Base-by-base conservation (phyloP, 1,284 basidiomycete species). In the Ceratobasidium sp. region DNA sequence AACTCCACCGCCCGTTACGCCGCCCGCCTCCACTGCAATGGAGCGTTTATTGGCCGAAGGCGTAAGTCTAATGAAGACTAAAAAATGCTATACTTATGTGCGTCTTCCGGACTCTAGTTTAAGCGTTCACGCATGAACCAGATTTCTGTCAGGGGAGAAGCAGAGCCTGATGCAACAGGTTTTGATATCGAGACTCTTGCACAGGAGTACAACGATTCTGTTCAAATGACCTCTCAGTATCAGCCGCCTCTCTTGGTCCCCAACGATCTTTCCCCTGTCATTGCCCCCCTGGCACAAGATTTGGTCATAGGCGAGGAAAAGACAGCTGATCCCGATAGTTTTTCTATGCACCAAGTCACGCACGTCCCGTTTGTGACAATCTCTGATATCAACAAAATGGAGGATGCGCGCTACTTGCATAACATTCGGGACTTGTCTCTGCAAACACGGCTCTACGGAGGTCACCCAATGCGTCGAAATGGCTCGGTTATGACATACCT, bases 341-440 rank as follows among this genome's bases (percentile, higher is more conserved):
- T 38, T 7, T 23, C 38, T 42, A 59, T 48, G 40, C 69, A 59
- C 7, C 54, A 28, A 42, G 15, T 71, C 40, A 33, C 69, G 0
- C 73, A 76, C 50, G 50, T 76, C 40, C 73, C 73, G 17, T 76
- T 57, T 40, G 73, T 76, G 23, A 76, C 73, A 23, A 65, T 76
- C 56, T 76, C 73, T 26, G 73, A 76, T 38, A 76, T 76, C 26
- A 76, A 66, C n/a, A 76, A 76, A 33, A 57, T 76, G 50, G 73
- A 76, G 26, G 23, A 66, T 38, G 73, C 62, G 1, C 46, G 44
- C 23, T 76, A 76, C 59, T 52, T 76, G 9, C 52, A 57, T 23
- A 76, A 76, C 26, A 76, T 76, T 26, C 62, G 73, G 2, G 73
- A 76, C 28, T 50, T 76, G 23, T 40, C 59, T 17, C 33, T 76